Base-by-base conservation (phyloP, 2,329 filamentous ascomycete species). In the Arthrobotrys megalospora region DNA sequence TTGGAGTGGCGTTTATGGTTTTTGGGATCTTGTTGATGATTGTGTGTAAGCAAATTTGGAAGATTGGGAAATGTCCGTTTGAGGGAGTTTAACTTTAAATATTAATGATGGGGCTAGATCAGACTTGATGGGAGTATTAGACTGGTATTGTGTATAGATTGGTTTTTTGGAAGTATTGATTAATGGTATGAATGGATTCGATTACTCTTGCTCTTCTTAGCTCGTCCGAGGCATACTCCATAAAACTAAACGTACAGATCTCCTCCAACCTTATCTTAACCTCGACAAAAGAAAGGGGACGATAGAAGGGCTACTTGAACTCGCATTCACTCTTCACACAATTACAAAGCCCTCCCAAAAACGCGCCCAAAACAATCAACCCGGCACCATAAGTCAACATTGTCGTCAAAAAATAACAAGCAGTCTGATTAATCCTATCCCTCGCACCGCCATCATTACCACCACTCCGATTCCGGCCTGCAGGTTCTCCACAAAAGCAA, bases 311-410 rank as follows among this genome's bases (percentile, higher is more conserved):
- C 65, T 48, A 71, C 11, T 16, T 68, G n/a, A 78, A 78, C 45
- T 71, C 75, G 14, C 75, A 78, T 52, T 78, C 75, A 14, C 14
- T 55, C 52, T 64, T 72, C 1, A 78, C 75, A 45, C 75, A 72
- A 55, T 68, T 68, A 55, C 75, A 78, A 10, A 78, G 24, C 3
- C 75, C 75, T 28, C 75, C 75, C 47, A 78, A 50, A 48, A 78
- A 78, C 0, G 62, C 45, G 36, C 75, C 75, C 28, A 72, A 32
- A 38, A 78, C 64, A 50, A 72, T 68, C 62, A 78, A 72, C 14
- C 75, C 75, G 10, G 75, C 75, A 12, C 75, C 75, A 38, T 68
- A 78, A n/a, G 66, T 72, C 50, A 78, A 41, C 16, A 78, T 32
- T 10, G 75, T 68, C 0, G 62, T 67, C 11, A 78, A 34, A 68